Evolutionary conservation across 2,329 filamentous ascomycete species (phyloP).

Genomic region (Claviceps spartinae): DNA sequence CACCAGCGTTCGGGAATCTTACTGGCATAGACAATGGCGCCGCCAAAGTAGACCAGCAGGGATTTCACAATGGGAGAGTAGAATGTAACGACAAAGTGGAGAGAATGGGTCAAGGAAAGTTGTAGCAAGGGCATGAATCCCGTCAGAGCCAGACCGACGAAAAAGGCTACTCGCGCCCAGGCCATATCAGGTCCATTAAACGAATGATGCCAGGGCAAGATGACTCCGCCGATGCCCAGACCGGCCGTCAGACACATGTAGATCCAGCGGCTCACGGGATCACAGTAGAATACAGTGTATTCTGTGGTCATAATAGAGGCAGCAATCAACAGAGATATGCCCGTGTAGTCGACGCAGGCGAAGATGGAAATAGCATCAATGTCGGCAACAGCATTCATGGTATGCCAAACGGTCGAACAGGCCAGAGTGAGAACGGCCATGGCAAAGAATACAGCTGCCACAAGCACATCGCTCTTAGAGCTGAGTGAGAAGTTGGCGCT

Average conservation of each 20-base stretch:
- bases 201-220: constrained; percentile 87
- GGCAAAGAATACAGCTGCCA: constrained; percentile 90
- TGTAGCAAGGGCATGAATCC: constrained; percentile 84
- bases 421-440: constrained; percentile 88
- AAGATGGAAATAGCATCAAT: constrained; percentile 84
- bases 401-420: constrained; percentile 96
- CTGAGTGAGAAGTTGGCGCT: constrained; percentile 77
- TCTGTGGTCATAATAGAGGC: constrained; percentile 97
- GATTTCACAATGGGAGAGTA: constrained; percentile 81
- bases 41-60: constrained; percentile 69
- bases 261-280: constrained; percentile 69
- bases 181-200: constrained; percentile 91
- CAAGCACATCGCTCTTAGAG: constrained; percentile 76
- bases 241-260: constrained; percentile 75
- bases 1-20: constrained; percentile 88
- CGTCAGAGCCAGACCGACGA: constrained; percentile 71
- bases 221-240: constrained; percentile 74
- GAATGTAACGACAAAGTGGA: constrained; percentile 74
- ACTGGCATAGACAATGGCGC: constrained; percentile 78
- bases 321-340: constrained; percentile 87
- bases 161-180: constrained; percentile 86
- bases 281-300: constrained; percentile 98
- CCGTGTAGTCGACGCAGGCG: constrained; percentile 95
- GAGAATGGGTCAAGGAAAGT: constrained; percentile 62
- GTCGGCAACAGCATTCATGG: constrained; percentile 93